A percentile compares a stretch with the other conserved stretches of the same genome.
These are phyloP conservation scores for Xerocomellus dryophilus DNA, from an alignment of 768 basidiomycete genomes.

Conservation along the genomic window DNA sequence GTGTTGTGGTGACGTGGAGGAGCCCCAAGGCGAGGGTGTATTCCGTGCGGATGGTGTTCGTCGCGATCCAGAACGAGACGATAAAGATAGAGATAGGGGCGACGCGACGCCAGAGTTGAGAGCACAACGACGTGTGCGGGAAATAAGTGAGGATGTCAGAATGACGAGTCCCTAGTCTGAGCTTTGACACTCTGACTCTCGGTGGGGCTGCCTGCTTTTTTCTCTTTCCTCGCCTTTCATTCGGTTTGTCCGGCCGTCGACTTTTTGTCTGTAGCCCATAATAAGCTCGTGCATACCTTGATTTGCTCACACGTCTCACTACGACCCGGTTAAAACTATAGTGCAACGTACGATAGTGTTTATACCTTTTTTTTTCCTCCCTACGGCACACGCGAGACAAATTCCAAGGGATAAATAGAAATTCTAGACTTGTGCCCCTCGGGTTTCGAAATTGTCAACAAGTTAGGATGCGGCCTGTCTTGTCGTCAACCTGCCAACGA, in stretches of 20 bases:
- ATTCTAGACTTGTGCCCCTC: not conserved
- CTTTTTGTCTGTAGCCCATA: constrained; percentile 22
- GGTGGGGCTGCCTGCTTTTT: not conserved
- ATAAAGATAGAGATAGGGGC: constrained; percentile 28
- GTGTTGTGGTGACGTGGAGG: constrained; percentile 39
- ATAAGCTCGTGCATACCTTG: constrained; percentile 27
- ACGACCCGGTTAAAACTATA: constrained; percentile 14
- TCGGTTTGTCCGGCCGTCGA: constrained; percentile 13
- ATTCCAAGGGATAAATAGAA: constrained; percentile 8
- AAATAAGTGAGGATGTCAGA: constrained; percentile 32
- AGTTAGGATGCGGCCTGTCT: too few species aligned
- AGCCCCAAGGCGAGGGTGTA: constrained; percentile 31
- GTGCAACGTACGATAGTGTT: constrained; percentile 27
- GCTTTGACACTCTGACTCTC: not conserved
- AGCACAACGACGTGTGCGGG: constrained; percentile 27
- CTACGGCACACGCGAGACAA: not conserved
- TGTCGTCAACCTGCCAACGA: too few species aligned
- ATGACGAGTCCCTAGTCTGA: constrained; percentile 30
- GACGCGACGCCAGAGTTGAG: constrained; percentile 34
- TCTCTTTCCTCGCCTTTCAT: not conserved
- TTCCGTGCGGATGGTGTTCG: constrained; percentile 19
- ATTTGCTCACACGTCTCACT: constrained; percentile 9
- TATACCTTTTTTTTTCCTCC: constrained; percentile 25
- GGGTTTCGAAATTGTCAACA: not conserved
- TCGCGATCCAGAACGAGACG: constrained; percentile 17